phyloP scores from a whole-genome alignment of 1,139 yeast species.

The Sugiyamaella neomexicana region DNA sequence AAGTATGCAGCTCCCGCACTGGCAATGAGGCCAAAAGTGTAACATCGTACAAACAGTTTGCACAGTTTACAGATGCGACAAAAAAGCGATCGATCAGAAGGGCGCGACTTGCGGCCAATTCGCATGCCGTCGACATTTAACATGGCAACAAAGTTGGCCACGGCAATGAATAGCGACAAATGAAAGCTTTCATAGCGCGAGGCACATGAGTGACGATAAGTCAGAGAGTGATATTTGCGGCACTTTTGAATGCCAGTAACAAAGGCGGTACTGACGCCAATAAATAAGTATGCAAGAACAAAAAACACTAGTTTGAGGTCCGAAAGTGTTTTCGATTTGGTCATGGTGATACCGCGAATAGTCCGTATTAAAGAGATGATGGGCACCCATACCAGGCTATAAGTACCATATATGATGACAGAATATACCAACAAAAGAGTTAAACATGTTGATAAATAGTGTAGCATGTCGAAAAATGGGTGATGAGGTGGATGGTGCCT shows the following conservation, averaged over 20 bases:
- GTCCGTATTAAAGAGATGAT: conserved; percentile 6
- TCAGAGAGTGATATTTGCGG: conserved; percentile 12
- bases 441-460: background rate
- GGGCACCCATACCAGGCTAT: conserved; percentile 12
- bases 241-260: conserved; percentile 20
- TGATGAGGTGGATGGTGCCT: background rate
- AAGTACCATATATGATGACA: background rate
- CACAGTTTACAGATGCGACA: background rate
- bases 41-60: conserved; percentile 6
- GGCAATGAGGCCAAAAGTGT: conserved; percentile 6
- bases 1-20: conserved; percentile 4
- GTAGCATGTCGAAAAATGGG: background rate
- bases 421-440: conserved; percentile 3
- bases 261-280: conserved; percentile 16
- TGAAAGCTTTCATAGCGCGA: conserved; percentile 15
- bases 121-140: conserved; percentile 8
- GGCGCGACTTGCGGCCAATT: background rate
- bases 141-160: conserved; percentile 16
- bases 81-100: background rate
- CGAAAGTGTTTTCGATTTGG: conserved; percentile 7
- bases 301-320: conserved; percentile 16
- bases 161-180: conserved; percentile 13
- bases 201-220: conserved; percentile 12
- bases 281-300: conserved; percentile 15
- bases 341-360: conserved; percentile 1